Conservation (phyloP, 208 protist species). For the Trypanosoma lewisi region DNA sequence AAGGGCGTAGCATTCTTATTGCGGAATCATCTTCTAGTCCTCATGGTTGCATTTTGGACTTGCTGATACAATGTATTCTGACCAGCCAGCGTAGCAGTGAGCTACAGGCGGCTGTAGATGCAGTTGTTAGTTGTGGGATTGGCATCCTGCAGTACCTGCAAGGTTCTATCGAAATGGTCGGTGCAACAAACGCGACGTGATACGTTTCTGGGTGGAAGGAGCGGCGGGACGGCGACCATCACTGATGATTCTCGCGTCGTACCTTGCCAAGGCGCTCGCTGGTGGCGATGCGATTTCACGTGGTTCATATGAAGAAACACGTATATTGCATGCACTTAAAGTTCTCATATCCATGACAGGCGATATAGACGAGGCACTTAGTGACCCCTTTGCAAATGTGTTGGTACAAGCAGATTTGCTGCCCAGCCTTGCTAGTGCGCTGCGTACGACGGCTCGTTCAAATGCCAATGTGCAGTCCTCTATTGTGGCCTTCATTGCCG, state of each 20-base stretch:
- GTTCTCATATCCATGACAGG: constrained; percentile 34
- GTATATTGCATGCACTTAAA: constrained; percentile 42
- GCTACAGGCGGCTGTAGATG: constrained; percentile 47
- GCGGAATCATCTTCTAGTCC: constrained; percentile 10
- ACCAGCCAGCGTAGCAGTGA: constrained; percentile 30
- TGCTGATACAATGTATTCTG: constrained; percentile 41
- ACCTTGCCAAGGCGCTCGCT: constrained; percentile 27
- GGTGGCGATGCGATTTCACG: neutral
- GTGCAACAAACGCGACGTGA: constrained; percentile 39
- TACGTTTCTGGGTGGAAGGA: constrained; percentile 60
- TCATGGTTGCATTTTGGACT: constrained; percentile 31
- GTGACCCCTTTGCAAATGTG: constrained; percentile 25
- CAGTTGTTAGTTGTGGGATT: constrained; percentile 26
- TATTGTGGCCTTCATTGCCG: constrained; percentile 38
- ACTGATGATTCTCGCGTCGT: constrained; percentile 30
- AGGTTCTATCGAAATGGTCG: constrained; percentile 11
- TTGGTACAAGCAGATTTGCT: constrained; percentile 31
- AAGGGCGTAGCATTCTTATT: constrained; percentile 24
- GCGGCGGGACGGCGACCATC: constrained; percentile 31
- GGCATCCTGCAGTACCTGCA: constrained; percentile 23
- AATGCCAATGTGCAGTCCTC: constrained; percentile 58
- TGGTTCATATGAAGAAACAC: constrained; percentile 31
- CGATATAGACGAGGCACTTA: constrained; percentile 27
- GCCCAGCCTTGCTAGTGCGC: constrained; percentile 12
- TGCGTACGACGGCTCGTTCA: constrained; percentile 26